Conservation (phyloP, 768 basidiomycete species). For the Steccherinum ochraceum region DNA sequence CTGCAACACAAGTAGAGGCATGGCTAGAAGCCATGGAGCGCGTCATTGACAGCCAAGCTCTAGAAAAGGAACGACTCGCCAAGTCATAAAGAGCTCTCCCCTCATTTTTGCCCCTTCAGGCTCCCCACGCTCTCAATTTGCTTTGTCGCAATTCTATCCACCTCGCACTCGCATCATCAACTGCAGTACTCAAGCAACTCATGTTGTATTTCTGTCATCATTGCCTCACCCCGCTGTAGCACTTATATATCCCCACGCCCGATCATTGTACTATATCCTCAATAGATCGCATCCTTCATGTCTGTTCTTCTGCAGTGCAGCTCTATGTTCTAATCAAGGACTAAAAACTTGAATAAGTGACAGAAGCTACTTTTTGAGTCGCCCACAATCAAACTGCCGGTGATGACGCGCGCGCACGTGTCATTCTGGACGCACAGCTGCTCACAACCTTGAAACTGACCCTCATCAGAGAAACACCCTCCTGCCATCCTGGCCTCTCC, state of each 20-base stretch:
- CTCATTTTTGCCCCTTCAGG: too few relatives aligned
- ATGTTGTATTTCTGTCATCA: too few relatives aligned
- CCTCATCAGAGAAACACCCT: too few relatives aligned
- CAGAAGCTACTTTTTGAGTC: too few relatives aligned
- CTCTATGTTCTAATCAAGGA: too few relatives aligned
- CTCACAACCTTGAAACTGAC: neutral
- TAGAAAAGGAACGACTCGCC: conserved; percentile 43
- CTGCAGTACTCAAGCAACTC: too few relatives aligned
- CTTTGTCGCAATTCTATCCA: too few relatives aligned
- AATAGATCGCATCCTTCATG: neutral
- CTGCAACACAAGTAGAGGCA: conserved; percentile 42
- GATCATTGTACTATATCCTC: neutral
- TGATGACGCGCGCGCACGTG: neutral
- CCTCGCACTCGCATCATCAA: too few relatives aligned
- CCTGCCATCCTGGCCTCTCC: too few relatives aligned
- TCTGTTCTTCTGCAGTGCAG: too few relatives aligned
- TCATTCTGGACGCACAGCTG: neutral
- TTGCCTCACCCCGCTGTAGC: neutral
- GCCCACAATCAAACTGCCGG: neutral
- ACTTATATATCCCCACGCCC: neutral
- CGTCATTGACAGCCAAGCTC: conserved; percentile 55
- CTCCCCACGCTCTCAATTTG: too few relatives aligned
- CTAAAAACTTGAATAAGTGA: too few relatives aligned
- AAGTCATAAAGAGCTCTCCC: neutral
- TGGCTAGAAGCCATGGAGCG: conserved; percentile 87